Evolutionary conservation across 352 stramenopile species (phyloP).

Genomic region (Pythium pyrilobum): DNA sequence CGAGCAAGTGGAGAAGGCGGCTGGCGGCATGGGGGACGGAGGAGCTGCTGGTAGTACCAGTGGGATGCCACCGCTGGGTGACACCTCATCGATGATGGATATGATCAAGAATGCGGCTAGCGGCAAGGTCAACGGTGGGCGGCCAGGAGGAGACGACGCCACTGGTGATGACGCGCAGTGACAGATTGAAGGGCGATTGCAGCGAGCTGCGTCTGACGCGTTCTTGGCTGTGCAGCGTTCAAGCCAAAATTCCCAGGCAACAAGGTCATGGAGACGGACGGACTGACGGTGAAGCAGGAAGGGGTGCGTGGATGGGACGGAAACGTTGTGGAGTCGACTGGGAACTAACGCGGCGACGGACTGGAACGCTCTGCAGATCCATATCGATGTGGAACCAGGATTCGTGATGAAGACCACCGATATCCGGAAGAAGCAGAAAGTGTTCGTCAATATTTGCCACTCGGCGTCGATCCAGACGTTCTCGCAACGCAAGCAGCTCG

Average conservation of each 20-base stretch:
- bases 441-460: slow-evolving; percentile 78
- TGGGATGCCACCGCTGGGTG: slow-evolving; percentile 5
- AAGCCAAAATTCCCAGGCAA: slow-evolving; percentile 61
- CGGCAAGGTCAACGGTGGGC: background rate
- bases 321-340: background rate
- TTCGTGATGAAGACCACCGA: slow-evolving; percentile 80
- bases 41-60: slow-evolving; percentile 3
- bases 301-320: slow-evolving; percentile 30
- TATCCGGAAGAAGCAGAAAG: slow-evolving; percentile 57
- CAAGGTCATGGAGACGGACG: slow-evolving; percentile 62
- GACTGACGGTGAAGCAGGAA: slow-evolving; percentile 48
- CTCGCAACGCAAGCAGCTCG: slow-evolving; percentile 72
- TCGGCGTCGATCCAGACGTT: slow-evolving; percentile 69
- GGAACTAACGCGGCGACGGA: background rate
- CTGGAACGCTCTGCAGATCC: slow-evolving; percentile 29
- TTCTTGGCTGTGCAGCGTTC: slow-evolving; percentile 40
- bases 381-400: slow-evolving; percentile 69
- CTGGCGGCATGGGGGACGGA: background rate
- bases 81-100: slow-evolving; percentile 37
- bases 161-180: no score
- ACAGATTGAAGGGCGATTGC: no score
- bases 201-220: no score
- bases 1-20: slow-evolving; percentile 38
- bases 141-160: background rate
- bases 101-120: slow-evolving; percentile 33